These are phyloP conservation scores for Andalucia godoyi DNA, from an alignment of 78 protist species.

Conservation along the genomic window DNA sequence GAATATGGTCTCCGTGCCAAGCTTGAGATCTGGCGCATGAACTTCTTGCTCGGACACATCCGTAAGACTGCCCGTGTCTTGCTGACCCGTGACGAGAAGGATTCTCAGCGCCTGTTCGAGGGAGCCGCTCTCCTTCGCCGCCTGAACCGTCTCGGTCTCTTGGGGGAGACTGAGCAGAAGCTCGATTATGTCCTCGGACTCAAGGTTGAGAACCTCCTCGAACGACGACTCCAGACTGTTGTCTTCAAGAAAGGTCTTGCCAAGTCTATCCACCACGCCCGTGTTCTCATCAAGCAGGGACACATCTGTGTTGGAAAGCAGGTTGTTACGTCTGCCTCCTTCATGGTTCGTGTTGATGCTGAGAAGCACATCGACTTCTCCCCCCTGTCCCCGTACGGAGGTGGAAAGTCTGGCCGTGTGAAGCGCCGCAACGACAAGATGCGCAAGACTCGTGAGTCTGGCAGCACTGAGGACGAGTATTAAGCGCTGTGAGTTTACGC, in stretches of 20 bases:
- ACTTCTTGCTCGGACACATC: slow-evolving; percentile 89
- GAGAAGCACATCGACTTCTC: slow-evolving; percentile 93
- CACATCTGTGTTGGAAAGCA: slow-evolving; percentile 99
- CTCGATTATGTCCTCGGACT: slow-evolving; percentile 97
- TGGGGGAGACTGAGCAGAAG: slow-evolving; percentile 77
- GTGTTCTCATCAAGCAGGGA: slow-evolving; percentile 94
- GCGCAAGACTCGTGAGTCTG: too few relatives aligned
- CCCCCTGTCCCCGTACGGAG: slow-evolving; percentile 73
- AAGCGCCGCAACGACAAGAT: slow-evolving; percentile 57
- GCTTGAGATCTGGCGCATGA: slow-evolving; percentile 96
- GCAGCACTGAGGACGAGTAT: too few relatives aligned
- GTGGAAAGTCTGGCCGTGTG: slow-evolving; percentile 91
- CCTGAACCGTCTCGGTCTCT: slow-evolving; percentile 83
- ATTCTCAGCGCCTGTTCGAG: slow-evolving; percentile 74
- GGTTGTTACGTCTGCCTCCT: slow-evolving; percentile 95
- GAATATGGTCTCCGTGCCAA: slow-evolving; percentile 97
- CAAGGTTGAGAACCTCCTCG: slow-evolving; percentile 88
- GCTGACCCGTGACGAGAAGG: slow-evolving; percentile 89
- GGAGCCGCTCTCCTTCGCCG: slow-evolving; percentile 96
- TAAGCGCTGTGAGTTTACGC: too few relatives aligned
- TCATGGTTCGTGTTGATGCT: slow-evolving; percentile 93
- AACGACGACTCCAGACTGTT: slow-evolving; percentile 98
- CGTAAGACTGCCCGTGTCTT: slow-evolving; percentile 93
- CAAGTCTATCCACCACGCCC: slow-evolving; percentile 98
- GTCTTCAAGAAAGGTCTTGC: slow-evolving; percentile 89